Evolutionary conservation across 2,329 filamentous ascomycete species (phyloP).

Genomic region (Talaromyces sp.): DNA sequence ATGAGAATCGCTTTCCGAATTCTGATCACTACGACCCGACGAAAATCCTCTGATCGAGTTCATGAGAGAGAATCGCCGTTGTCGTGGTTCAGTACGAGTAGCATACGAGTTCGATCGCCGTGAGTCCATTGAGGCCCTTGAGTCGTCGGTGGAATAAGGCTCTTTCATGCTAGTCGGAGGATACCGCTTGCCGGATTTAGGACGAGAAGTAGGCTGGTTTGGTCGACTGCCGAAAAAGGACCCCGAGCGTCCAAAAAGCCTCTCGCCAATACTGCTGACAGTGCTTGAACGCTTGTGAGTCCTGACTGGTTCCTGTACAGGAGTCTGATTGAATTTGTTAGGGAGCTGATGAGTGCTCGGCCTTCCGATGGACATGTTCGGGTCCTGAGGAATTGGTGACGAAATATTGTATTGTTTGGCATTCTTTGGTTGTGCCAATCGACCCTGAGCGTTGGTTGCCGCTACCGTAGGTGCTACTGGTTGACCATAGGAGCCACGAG

Average conservation of each 20-base stretch:
- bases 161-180: conserved; percentile 90
- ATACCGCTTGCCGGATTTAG: conserved; percentile 65
- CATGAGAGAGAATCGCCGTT: conserved; percentile 69
- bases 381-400: conserved; percentile 59
- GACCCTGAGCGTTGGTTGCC: conserved; percentile 83
- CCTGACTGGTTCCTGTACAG: conserved; percentile 48
- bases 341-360: conserved; percentile 60
- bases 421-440: conserved; percentile 75
- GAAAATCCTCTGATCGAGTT: conserved; percentile 66
- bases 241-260: conserved; percentile 78
- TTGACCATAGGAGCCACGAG: conserved; percentile 79
- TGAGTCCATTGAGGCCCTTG: conserved; percentile 69
- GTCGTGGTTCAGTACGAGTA: conserved; percentile 64
- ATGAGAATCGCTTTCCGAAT: conserved; percentile 48
- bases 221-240: conserved; percentile 70
- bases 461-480: conserved; percentile 84
- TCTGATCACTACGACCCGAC: conserved; percentile 55
- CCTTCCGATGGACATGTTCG: conserved; percentile 57
- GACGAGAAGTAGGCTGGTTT: conserved; percentile 39
- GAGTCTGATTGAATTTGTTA: conserved; percentile 58
- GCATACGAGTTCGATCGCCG: conserved; percentile 70
- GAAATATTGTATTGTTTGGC: conserved; percentile 71
- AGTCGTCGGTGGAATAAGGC: conserved; percentile 60
- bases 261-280: conserved; percentile 78
- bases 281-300: conserved; percentile 70